phyloP scores from a whole-genome alignment of 176 grass and related monocot genomes.

The Aegilops longissima region DNA sequence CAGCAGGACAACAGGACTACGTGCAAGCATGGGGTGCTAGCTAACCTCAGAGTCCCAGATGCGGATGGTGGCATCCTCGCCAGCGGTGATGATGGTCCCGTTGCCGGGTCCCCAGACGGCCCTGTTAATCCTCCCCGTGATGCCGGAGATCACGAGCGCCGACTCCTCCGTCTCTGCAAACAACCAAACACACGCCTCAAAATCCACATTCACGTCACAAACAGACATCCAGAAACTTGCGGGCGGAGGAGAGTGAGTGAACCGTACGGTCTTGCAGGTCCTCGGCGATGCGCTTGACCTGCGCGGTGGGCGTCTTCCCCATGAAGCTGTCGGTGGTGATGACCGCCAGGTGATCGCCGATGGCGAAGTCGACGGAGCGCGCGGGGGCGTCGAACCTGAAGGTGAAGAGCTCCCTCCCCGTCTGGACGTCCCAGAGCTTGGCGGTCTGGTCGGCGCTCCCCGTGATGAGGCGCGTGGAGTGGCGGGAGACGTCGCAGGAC shows the following conservation, averaged over 20 bases:
- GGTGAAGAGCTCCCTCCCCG: constrained; percentile 65
- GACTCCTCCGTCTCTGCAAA: constrained; percentile 82
- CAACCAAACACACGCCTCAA: neutral
- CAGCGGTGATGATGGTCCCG: constrained; percentile 88
- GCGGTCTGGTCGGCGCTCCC: constrained; percentile 78
- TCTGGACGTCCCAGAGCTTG: constrained; percentile 86
- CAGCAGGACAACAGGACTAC: neutral
- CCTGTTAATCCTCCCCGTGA: constrained; percentile 87
- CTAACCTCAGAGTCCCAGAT: constrained; percentile 91
- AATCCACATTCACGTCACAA: neutral
- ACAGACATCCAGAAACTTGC: neutral
- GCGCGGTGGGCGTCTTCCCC: constrained; percentile 66
- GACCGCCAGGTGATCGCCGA: constrained; percentile 67
- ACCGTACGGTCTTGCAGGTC: constrained; percentile 60
- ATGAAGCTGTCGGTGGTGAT: constrained; percentile 89
- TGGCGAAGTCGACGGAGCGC: constrained; percentile 65
- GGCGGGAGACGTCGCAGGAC: constrained; percentile 86
- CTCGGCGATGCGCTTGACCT: constrained; percentile 75
- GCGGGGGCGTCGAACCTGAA: constrained; percentile 80
- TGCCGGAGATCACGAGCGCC: constrained; percentile 64
- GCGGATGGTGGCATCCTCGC: constrained; percentile 79
- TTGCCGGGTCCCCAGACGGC: constrained; percentile 89
- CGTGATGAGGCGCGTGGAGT: constrained; percentile 71
- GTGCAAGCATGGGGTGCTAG: neutral
- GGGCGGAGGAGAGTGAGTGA: neutral